Evolutionary conservation across 106 monocot genomes (phyloP), one percentile per base, ranked within the genome.

Genomic region (Posidonia australis): DNA sequence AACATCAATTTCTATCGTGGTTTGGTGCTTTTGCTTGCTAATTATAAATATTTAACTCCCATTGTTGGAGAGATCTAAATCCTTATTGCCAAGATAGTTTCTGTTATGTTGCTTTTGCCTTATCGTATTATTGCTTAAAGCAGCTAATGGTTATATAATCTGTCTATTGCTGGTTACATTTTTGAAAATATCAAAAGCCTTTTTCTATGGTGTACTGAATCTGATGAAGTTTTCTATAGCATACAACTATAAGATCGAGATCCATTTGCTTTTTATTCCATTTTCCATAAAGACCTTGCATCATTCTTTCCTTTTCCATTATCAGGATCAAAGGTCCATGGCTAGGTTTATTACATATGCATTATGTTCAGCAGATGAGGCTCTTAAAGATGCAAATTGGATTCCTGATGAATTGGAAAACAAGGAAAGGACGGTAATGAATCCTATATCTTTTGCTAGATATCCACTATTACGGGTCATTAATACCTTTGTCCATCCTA

Each of bases 321-420:
- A 13, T 26, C 63, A 90, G 96, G 87, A 98, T 69, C 71, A 83
- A 66, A 89, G 72, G 77, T 84, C 90, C 25, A 75, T 85, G 46
- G 62, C 96, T 53, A 80, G 84, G 54, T 98, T 90, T 79, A 87
- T 98, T 79, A 70, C 90, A 21, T 98, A 98, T 76, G 90, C 96
- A 57, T 55, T 98, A 13, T 87, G 86, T 85, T 77, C 90, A 47
- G 69, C 84, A 58, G 90, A 90, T 72, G 96, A 90, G 73, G 96
- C 90, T 71, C 84, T 98, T 32, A 82, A 60, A 78, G 96, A 98
- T 83, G 96, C 96, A 67, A 82, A 87, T 57, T 98, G 96, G 96
- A 14, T 77, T 14, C 96, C 90, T 17, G 45, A 22, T 46, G 82
- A 87, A 61, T 51, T 57, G 53, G 80, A 83, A 46, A 65, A 84